Evolutionary conservation across 2,329 filamentous ascomycete species (phyloP).

Genomic region (Epichloe scottii): DNA sequence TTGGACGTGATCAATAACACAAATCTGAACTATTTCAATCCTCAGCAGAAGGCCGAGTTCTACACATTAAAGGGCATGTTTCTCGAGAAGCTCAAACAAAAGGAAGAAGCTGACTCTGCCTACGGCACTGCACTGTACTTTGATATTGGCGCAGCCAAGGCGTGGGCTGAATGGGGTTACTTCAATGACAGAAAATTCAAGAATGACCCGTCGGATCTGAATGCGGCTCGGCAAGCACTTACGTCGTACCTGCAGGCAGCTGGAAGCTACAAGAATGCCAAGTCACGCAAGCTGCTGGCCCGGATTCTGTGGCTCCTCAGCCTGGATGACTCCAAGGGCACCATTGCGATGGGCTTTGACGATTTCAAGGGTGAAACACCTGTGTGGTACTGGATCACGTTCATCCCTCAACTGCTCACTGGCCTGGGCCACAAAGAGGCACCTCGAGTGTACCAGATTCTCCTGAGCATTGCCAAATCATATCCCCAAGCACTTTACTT

Average conservation of each 20-base stretch:
- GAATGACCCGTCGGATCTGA: constrained; percentile 69
- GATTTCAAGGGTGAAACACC: constrained; percentile 96
- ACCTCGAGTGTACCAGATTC: constrained; percentile 68
- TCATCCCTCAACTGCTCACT: constrained; percentile 89
- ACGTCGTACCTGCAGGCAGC: constrained; percentile 95
- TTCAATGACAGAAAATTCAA: constrained; percentile 97
- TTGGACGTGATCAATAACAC: constrained; percentile 99
- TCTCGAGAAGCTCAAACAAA: constrained; percentile 81
- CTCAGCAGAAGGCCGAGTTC: constrained; percentile 94
- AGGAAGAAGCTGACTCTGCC: constrained; percentile 82
- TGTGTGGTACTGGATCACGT: constrained; percentile 99
- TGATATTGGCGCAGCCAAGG: constrained; percentile 88
- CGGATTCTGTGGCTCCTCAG: constrained; percentile 93
- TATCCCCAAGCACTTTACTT: constrained; percentile 96
- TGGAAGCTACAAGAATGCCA: constrained; percentile 92
- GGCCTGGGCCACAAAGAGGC: constrained; percentile 88
- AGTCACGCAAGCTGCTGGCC: constrained; percentile 85
- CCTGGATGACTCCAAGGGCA: constrained; percentile 76
- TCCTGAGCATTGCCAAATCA: constrained; percentile 87
- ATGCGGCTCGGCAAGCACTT: constrained; percentile 77
- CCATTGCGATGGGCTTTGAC: constrained; percentile 75
- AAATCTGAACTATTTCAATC: constrained; percentile 95
- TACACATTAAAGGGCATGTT: constrained; percentile 99
- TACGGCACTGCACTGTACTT: constrained; percentile 94
- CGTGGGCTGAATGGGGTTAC: constrained; percentile 98